phyloP scores from a whole-genome alignment of 2,329 filamentous ascomycete genomes.

The Chrysoporthe puriensis region DNA sequence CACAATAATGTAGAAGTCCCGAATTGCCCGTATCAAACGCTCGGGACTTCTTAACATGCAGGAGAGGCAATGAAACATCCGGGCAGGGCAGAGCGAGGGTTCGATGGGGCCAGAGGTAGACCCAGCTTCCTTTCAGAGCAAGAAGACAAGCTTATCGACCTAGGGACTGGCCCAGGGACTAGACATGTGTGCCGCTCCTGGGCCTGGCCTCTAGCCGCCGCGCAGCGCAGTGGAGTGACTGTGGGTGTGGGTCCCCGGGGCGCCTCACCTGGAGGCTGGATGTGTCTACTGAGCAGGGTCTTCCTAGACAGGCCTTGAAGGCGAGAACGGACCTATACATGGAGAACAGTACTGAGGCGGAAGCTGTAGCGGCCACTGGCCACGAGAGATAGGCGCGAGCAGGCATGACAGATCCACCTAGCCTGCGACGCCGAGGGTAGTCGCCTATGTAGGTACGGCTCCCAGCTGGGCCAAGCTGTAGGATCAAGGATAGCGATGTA shows the following conservation, averaged over 20 bases:
- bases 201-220: not conserved
- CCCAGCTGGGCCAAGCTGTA: not conserved
- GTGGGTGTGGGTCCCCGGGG: slow-evolving; percentile 7
- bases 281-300: not conserved
- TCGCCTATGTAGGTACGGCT: not conserved
- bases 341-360: no score
- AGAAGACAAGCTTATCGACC: slow-evolving; percentile 3
- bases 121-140: slow-evolving; percentile 20
- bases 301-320: not conserved
- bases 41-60: slow-evolving; percentile 18
- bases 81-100: not conserved
- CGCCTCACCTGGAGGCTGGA: slow-evolving; percentile 2
- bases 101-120: slow-evolving; percentile 1
- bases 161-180: not conserved
- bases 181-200: not conserved
- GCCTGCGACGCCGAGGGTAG: not conserved
- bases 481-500: not conserved
- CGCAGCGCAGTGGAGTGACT: not conserved
- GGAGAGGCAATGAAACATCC: slow-evolving; percentile 19
- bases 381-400: not conserved
- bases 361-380: not conserved
- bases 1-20: slow-evolving; percentile 8
- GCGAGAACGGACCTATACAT: not conserved
- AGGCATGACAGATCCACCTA: slow-evolving; percentile 9
- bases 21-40: slow-evolving; percentile 22